phyloP scores from a whole-genome alignment of 768 basidiomycete species.

The Lactarius deliciosus region DNA sequence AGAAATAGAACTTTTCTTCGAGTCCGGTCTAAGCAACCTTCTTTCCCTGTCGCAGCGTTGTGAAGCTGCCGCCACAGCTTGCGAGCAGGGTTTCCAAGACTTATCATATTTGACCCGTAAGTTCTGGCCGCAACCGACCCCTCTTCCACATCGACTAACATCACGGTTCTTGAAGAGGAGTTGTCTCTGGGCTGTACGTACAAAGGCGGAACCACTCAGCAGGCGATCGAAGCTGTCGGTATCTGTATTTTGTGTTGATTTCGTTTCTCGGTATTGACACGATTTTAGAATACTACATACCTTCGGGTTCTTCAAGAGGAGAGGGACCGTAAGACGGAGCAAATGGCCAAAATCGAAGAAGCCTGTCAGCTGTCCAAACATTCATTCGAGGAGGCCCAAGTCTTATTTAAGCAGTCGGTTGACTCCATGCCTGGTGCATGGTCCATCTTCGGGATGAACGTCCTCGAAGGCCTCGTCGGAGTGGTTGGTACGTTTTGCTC shows the following conservation, averaged over 20 bases:
- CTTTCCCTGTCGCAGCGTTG: conserved; percentile 3
- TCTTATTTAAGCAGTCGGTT: background rate
- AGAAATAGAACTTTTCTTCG: conserved; percentile 5
- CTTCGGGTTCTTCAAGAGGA: conserved; percentile 1
- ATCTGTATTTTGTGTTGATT: background rate
- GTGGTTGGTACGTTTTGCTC: conserved; percentile 2
- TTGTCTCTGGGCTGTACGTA: conserved; percentile 4
- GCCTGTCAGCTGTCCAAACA: conserved; percentile 1
- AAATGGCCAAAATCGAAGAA: conserved; percentile 4
- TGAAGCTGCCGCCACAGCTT: conserved; percentile 3
- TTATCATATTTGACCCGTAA: conserved; percentile 3
- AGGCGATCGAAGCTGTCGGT: background rate
- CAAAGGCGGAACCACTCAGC: conserved; percentile 2
- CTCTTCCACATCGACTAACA: background rate
- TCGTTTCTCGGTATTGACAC: background rate
- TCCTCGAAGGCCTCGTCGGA: conserved; percentile 7
- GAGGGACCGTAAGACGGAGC: background rate
- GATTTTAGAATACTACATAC: conserved; percentile 3
- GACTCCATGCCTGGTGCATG: conserved; percentile 8
- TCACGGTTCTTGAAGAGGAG: background rate
- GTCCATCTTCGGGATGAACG: conserved; percentile 4
- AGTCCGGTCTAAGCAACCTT: conserved; percentile 2
- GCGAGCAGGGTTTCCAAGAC: conserved; percentile 4
- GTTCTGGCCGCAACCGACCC: background rate
- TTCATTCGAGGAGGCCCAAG: conserved; percentile 4